Conservation (phyloP, 2,329 filamentous ascomycete species). For the Xylogone sp. region DNA sequence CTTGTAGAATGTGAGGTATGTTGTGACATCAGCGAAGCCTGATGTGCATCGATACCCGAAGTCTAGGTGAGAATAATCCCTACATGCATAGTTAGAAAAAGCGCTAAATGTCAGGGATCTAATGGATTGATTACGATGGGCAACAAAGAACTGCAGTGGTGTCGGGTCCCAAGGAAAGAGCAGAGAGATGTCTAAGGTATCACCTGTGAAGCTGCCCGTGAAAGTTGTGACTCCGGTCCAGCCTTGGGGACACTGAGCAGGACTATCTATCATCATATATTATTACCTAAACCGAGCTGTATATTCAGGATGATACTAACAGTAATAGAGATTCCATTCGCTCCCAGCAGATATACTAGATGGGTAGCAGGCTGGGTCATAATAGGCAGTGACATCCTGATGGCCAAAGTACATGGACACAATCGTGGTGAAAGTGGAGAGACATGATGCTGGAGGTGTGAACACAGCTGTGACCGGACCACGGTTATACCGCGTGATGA, state of each 20-base stretch:
- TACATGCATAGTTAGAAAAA: background rate
- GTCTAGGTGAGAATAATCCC: background rate
- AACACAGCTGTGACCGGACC: conserved; percentile 3
- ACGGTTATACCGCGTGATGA: background rate
- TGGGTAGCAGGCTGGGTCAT: conserved; percentile 6
- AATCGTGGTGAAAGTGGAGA: conserved; percentile 3
- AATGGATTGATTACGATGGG: too few species aligned
- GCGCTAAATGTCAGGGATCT: too few species aligned
- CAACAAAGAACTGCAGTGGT: conserved; percentile 6
- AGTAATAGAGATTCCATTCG: conserved; percentile 9
- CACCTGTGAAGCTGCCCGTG: background rate
- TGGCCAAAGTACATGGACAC: conserved; percentile 6
- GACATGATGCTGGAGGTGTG: conserved; percentile 8
- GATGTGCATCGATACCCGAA: conserved; percentile 1
- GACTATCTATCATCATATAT: background rate
- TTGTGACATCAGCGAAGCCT: background rate
- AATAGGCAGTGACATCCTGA: background rate
- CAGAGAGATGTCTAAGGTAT: background rate
- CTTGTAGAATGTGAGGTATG: background rate
- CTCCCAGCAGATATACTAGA: background rate
- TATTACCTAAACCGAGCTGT: background rate
- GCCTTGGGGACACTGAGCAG: conserved; percentile 5
- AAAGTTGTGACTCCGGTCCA: background rate
- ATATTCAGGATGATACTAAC: background rate
- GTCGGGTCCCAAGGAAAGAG: background rate